Percentiles rank a stretch among this genome's conserved stretches.
phyloP scores from a whole-genome alignment of 768 basidiomycete genomes.

The Suillus discolor region DNA sequence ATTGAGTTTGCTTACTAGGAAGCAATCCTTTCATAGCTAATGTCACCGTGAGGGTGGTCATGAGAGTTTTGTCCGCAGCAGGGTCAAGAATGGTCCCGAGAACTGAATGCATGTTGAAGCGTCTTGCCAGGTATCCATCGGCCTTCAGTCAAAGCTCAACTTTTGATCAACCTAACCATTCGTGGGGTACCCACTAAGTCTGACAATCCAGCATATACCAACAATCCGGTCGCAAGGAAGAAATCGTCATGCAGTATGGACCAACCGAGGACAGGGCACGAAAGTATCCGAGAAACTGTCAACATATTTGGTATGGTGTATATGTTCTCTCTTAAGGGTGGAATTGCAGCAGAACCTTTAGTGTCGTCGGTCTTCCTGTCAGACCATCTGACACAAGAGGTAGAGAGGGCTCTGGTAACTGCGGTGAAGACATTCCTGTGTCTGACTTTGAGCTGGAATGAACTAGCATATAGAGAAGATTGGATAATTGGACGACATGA shows the following conservation, averaged over 20 bases:
- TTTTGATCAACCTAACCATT: slow-evolving; percentile 12
- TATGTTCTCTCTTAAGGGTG: slow-evolving; percentile 74
- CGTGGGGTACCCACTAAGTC: slow-evolving; percentile 68
- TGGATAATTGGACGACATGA: neutral
- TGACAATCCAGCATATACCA: slow-evolving; percentile 90
- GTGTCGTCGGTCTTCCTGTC: slow-evolving; percentile 11
- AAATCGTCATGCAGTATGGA: slow-evolving; percentile 83
- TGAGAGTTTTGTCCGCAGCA: slow-evolving; percentile 92
- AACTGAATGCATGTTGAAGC: slow-evolving; percentile 86
- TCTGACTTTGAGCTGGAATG: neutral
- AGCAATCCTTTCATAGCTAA: slow-evolving; percentile 82
- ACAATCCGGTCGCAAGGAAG: slow-evolving; percentile 74
- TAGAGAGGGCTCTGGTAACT: neutral
- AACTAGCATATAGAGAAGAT: neutral
- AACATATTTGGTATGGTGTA: slow-evolving; percentile 94
- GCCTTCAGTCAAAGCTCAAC: slow-evolving; percentile 48
- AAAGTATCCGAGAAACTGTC: slow-evolving; percentile 82
- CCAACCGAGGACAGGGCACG: slow-evolving; percentile 93
- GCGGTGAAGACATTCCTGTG: neutral
- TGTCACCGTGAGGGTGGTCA: slow-evolving; percentile 92
- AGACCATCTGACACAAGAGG: slow-evolving; percentile 5
- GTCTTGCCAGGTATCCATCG: slow-evolving; percentile 89
- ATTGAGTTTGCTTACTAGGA: slow-evolving; percentile 58
- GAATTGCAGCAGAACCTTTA: slow-evolving; percentile 25
- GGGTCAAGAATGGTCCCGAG: slow-evolving; percentile 96